Percentiles rank a stretch among this genome's conserved stretches.
Evolutionary conservation across 805 yeast species (phyloP).

Genomic region (Teunomyces funiuensis): DNA sequence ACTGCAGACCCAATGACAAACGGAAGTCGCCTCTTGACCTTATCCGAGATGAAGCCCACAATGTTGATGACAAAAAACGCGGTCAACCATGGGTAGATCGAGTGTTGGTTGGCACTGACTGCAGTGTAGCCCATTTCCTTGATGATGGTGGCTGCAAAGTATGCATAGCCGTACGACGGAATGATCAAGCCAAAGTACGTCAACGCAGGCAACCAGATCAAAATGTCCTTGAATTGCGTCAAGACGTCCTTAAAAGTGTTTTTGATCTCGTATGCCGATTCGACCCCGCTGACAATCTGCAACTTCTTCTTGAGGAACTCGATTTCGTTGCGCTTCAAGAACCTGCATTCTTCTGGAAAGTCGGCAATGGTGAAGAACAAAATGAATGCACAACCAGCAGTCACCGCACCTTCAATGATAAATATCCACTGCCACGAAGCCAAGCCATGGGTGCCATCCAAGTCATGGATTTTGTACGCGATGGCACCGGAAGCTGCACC

Average conservation of each 20-base stretch:
- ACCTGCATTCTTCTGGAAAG: constrained; percentile 69
- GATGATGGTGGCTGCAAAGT: constrained; percentile 69
- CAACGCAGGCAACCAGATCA: constrained; percentile 56
- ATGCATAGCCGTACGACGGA: constrained; percentile 77
- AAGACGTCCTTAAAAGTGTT: constrained; percentile 46
- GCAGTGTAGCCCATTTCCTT: constrained; percentile 62
- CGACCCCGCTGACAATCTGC: constrained; percentile 45
- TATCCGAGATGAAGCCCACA: constrained; percentile 57
- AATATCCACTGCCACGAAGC: constrained; percentile 53
- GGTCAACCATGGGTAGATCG: constrained; percentile 82
- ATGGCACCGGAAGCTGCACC: constrained; percentile 80
- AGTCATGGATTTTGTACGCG: constrained; percentile 61
- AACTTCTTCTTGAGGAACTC: constrained; percentile 58
- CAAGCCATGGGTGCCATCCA: constrained; percentile 45
- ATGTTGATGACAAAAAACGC: constrained; percentile 69
- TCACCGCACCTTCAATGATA: constrained; percentile 46
- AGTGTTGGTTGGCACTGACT: constrained; percentile 72
- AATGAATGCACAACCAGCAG: constrained; percentile 34
- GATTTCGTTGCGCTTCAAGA: constrained; percentile 50
- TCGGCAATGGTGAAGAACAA: constrained; percentile 58
- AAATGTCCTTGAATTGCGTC: constrained; percentile 57
- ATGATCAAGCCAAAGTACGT: constrained; percentile 65
- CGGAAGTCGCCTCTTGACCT: constrained; percentile 44
- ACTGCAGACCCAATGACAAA: constrained; percentile 39
- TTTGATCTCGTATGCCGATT: constrained; percentile 50